Evolutionary conservation across 768 basidiomycete species (phyloP), one percentile per base, ranked within the genome.

Genomic region (Mycena rebaudengoi): DNA sequence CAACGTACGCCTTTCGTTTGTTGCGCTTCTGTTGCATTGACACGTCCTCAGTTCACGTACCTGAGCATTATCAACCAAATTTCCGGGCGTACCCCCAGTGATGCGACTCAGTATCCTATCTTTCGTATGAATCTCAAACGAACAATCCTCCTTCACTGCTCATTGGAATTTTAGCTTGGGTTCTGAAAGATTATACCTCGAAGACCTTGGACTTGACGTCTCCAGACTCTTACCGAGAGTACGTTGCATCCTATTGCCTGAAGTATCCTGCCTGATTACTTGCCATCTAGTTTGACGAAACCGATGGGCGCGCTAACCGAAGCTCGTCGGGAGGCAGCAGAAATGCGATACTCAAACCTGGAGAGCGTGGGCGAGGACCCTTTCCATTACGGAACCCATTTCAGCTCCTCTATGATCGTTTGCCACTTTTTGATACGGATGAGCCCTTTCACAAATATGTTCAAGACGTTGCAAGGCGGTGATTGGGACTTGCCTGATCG

Each of bases 321-420:
- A 4, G 87, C 84, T 26, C 86, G 96, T 6, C 79, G 86, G 33
- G 90, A 91, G 62, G 91, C 92, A 7, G 96, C 96, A 1, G 80
- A 82, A 48, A 86, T 85, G 33, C 86, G 95, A 40, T 96, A 96
- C 68, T 75, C 77, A 30, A 92, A 90, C 65, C 81, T 96, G 12
- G 76, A 88, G 69, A 88, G 93, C 64, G 91, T 97, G 2, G 91
- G 77, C 8, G 96, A 98, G 76, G 85, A 87, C 33, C 96, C 96
- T 0, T 97, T 97, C 76, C 92, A 95, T 71, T 95, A 94, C 64
- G 92, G 96, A 41, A 98, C 96, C 0, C 96, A 98, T 73, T 98
- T 96, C 71, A 94, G 92, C 72, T 96, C 95, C 11, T 96, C 95
- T 3, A 98, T 98, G 96, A 97, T 95, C 61, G 93, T 96, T 44